Evolutionary conservation across 2,329 filamentous ascomycete genomes (phyloP), one percentile per base, ranked within the genome.

Genomic region (Diplodia sapinea): DNA sequence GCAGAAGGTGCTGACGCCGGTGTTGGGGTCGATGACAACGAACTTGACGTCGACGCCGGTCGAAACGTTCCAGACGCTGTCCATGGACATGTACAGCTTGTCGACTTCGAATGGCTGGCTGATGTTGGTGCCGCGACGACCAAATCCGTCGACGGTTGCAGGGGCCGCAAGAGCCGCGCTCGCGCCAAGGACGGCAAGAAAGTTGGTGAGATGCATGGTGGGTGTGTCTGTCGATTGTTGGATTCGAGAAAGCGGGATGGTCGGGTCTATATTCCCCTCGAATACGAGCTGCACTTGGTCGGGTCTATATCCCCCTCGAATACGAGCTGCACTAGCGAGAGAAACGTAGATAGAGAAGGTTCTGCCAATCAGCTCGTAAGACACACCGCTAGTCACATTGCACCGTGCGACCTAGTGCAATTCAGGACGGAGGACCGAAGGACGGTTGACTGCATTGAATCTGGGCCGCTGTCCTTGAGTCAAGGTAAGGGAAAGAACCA

Each of bases 101-200:
- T 49, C 40, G 40, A 61, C 17, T 23, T 49, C 40, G 17, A 61
- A 61, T 4, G 57, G 57, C 40, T 50, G 47, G 15, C 40, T 61
- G 23, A 17, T 33, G 57, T 50, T 61, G 26, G 49, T 8, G 26
- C 15, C 8, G 5, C 8, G 40, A 4, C 20, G 20, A 26, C 4
- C n/a, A 20, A n/a, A 26, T 8, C 40, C 56, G 9, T 7, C 40
- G 5, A 15, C 40, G 26, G 23, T 17, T 3, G 56, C 23, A 29
- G 57, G 57, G 9, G 57, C 40, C n/a, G 57, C 57, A 6, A 61
- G 26, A 29, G 57, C 57, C 1, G 40, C 23, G 23, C 20, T 23
- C 8, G 57, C 57, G 23, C 23, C 26, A 20, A 49, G 3, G 40
- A 49, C 6, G 4, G 26, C 23, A n/a, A 61, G 57, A 11, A 50